Evolutionary conservation across 2,329 filamentous ascomycete species (phyloP).

Genomic region (Amphichorda felina): DNA sequence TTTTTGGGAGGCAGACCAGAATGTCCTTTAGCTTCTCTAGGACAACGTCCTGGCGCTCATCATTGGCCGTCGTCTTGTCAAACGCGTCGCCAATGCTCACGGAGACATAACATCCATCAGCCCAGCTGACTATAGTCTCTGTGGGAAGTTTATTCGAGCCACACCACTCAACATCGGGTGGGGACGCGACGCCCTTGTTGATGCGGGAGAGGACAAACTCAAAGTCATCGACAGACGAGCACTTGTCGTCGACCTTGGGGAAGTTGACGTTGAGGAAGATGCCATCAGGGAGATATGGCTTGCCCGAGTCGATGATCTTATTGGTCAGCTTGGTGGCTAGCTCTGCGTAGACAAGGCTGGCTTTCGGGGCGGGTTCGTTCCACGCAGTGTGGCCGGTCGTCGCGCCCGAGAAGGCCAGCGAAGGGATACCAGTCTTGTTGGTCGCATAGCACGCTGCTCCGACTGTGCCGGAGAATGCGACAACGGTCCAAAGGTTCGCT

Average conservation of each 20-base stretch:
- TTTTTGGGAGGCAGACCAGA: constrained; percentile 13
- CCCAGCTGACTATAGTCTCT: constrained; percentile 39
- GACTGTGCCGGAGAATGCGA: constrained; percentile 55
- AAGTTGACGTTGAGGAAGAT: constrained; percentile 63
- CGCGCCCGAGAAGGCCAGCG: constrained; percentile 55
- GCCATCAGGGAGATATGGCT: constrained; percentile 49
- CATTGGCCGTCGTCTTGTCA: constrained; percentile 42
- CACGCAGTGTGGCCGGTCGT: constrained; percentile 38
- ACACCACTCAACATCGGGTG: constrained; percentile 46
- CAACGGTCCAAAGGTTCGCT: constrained; percentile 42
- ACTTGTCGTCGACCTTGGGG: constrained; percentile 36
- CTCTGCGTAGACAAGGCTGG: constrained; percentile 50
- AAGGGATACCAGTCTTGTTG: constrained; percentile 41
- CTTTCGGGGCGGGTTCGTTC: constrained; percentile 38
- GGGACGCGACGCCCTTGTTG: constrained; percentile 38
- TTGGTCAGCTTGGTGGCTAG: constrained; percentile 47
- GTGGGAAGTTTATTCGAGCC: constrained; percentile 41
- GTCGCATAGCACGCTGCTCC: constrained; percentile 50
- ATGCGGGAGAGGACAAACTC: constrained; percentile 54
- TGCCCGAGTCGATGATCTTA: constrained; percentile 39
- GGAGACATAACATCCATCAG: constrained; percentile 45
- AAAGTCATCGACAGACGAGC: constrained; percentile 41
- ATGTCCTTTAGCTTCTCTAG: constrained; percentile 18
- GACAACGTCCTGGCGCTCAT: constrained; percentile 15
- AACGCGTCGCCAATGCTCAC: constrained; percentile 50